Base-by-base conservation (phyloP, 2,329 filamentous ascomycete species). In the Penicillium decumbens region DNA sequence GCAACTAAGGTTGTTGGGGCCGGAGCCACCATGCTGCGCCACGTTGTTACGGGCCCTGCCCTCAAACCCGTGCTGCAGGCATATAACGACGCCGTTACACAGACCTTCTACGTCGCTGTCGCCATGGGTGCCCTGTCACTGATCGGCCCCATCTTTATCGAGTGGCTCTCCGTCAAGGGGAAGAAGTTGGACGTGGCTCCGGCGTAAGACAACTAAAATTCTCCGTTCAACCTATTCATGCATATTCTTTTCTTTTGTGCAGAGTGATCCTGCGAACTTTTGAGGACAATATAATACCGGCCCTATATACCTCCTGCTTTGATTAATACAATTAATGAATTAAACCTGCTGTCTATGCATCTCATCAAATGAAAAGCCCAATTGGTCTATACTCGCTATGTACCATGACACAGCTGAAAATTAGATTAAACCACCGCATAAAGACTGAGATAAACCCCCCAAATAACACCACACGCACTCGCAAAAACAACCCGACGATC, bases 371-470 rank as follows among this genome's bases (percentile, higher is more conserved):
- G 24, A 15, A 18, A 9, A 37, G 2, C 23, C 18, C 40, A 38
- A 20, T 39, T 39, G 35, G 10, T 48, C 35, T 44, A 50, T 49
- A 28, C 23, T 37, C 41, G 44, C 41, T 41, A n/a, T 15, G 23
- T 33, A 28, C 4, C 10, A 42, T 13, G 39, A 32, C 1, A n/a
- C 33, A 4, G 30, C 49, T 39, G 12, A 47, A 13, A 43, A 1
- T 28, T 48, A 42, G 32, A 15, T 45, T 61, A 70, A 55, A 62
- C 58, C 23, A 70, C 74, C 32, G 77, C 78, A 55, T 82, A 69
- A 61, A 90, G 71, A 64, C 85, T 89, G 70, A 91, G 74, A 66
- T 88, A 91, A 37, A 90, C 76, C 0, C 84, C 84, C 88, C 88
- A 92, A 12, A 75, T 78, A 23, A 92, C 76, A 4, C 88, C 87